Base-by-base conservation (phyloP, 139 green algal genomes). In the Mychonastes homosphaera region DNA sequence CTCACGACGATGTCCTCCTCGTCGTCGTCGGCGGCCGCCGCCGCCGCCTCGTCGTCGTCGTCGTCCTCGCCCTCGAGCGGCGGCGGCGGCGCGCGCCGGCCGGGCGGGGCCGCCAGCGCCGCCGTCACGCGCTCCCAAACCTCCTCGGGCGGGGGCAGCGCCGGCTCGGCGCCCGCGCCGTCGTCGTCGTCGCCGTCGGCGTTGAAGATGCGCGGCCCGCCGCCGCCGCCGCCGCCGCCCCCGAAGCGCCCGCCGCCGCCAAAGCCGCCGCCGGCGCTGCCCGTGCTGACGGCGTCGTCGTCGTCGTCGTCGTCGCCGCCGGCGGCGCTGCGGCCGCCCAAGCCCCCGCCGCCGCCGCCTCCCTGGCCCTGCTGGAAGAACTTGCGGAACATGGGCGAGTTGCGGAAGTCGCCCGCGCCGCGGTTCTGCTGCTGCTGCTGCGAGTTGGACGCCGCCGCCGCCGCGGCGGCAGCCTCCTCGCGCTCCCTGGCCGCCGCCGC, bases 361-460 rank as follows among this genome's bases (percentile, higher is more conserved):
- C 45, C 58, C 27, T 56, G 58, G 4, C 30, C 49, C 38, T 26
- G 59, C 62, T 78, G 58, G 53, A 82, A 82, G 40, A 72, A 82
- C 7, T 70, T 45, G 8, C 48, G 50, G 47, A 82, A 57, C 53
- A 82, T 56, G 4, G 64, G 39, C 34, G 46, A 71, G 56, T 72
- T 50, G 32, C 63, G 65, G 16, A 57, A 47, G 2, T n/a, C n/a
- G n/a, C n/a, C n/a, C n/a, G n/a, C n/a, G n/a, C n/a, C n/a, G n/a
- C n/a, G n/a, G n/a, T n/a, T n/a, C n/a, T n/a, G n/a, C n/a, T n/a
- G n/a, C n/a, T n/a, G n/a, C n/a, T n/a, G n/a, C n/a, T n/a, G n/a
- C n/a, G n/a, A n/a, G 29, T 29, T 9, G 58, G 50, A 19, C 39
- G 46, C 21, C 58, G 12, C 41, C 43, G 8, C 8, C 15, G 13